Evolutionary conservation across 2,329 filamentous ascomycete genomes (phyloP).

Genomic region (Coniochaeta hoffmannii): DNA sequence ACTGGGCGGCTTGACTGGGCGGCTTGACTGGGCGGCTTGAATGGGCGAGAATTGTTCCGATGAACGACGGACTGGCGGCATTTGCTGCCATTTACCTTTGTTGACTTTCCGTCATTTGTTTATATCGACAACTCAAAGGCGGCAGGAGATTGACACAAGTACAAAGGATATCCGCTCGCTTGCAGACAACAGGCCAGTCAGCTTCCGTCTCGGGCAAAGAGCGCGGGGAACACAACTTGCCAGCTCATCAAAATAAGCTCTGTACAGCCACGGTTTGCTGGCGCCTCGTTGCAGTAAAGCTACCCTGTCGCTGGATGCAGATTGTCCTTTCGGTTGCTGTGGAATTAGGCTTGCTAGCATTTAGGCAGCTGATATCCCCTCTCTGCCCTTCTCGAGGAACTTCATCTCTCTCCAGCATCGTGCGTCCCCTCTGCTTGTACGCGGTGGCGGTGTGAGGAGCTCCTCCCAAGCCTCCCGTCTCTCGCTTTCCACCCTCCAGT

Average conservation of each 20-base stretch:
- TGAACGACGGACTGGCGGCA: no score
- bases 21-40: no score
- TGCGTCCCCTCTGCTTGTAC: neutral
- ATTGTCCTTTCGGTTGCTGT: neutral
- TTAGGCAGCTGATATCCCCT: neutral
- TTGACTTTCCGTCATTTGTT: neutral
- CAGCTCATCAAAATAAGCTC: conserved; percentile 1
- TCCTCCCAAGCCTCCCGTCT: neutral
- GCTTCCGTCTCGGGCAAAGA: neutral
- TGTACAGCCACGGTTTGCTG: neutral
- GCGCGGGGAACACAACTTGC: neutral
- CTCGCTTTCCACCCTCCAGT: neutral
- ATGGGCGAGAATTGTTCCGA: no score
- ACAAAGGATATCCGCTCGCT: neutral
- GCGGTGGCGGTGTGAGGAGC: neutral
- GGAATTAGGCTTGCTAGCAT: neutral
- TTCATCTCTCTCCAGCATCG: neutral
- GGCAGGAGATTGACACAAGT: neutral
- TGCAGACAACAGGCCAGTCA: neutral
- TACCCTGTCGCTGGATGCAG: neutral
- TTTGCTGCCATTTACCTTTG: neutral
- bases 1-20: no score
- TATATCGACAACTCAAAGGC: neutral
- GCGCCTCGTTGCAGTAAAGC: neutral
- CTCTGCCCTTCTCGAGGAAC: neutral